Evolutionary conservation across 805 yeast genomes (phyloP).

Genomic region (Tetrapisispora iriomotensis): DNA sequence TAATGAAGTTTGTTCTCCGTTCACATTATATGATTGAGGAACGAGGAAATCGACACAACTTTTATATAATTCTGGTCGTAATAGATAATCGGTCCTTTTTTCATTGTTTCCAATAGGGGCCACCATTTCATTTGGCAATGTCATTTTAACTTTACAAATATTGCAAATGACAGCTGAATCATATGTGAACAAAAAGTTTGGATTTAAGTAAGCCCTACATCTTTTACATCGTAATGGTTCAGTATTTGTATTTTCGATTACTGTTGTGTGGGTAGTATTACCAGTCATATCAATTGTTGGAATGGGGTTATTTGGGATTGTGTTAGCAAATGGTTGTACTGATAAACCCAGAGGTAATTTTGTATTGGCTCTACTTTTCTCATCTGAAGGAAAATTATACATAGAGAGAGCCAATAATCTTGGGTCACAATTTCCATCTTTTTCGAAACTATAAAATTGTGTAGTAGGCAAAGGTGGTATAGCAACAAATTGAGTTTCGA

Average conservation of each 20-base stretch:
- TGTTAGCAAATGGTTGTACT: conserved; percentile 75
- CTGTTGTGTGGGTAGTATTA: conserved; percentile 17
- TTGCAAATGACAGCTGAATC: conserved; percentile 69
- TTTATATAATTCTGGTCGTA: conserved; percentile 46
- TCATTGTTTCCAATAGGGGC: conserved; percentile 53
- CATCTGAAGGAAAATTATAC: conserved; percentile 74
- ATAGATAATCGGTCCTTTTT: conserved; percentile 47
- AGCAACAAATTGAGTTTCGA: conserved; percentile 65
- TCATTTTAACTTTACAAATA: conserved; percentile 70
- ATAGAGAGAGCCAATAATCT: conserved; percentile 66
- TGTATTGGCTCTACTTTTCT: conserved; percentile 56
- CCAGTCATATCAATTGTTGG: conserved; percentile 37
- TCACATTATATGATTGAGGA: conserved; percentile 58
- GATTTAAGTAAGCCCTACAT: conserved; percentile 85
- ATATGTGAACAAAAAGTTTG: conserved; percentile 56
- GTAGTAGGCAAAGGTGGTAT: conserved; percentile 79
- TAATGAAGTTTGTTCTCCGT: conserved; percentile 31
- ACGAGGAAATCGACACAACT: conserved; percentile 85
- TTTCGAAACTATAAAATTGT: conserved; percentile 54
- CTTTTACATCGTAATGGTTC: conserved; percentile 77
- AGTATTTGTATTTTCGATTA: neutral
- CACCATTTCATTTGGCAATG: conserved; percentile 56
- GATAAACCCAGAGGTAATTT: conserved; percentile 75
- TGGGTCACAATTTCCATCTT: conserved; percentile 75
- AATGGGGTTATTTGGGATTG: conserved; percentile 38